Evolutionary conservation across 2,329 filamentous ascomycete genomes (phyloP).

Genomic region (Teratosphaeria pseudoeucalypti): DNA sequence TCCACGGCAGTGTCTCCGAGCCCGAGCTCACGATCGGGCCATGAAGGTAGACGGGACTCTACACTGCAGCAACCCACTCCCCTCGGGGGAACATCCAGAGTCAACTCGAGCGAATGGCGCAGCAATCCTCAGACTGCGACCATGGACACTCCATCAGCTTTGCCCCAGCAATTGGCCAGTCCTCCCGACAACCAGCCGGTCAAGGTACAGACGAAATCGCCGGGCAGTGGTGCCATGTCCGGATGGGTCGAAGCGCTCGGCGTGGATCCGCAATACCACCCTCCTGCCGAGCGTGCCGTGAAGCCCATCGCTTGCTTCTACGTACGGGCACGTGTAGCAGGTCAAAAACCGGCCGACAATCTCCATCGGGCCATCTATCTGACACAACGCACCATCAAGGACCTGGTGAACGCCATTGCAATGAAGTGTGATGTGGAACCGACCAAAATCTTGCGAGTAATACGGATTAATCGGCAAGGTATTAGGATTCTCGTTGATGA

Average conservation of each 20-base stretch:
- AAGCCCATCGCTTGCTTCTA: slow-evolving; percentile 88
- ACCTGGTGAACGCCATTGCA: slow-evolving; percentile 63
- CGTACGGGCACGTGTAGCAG: slow-evolving; percentile 48
- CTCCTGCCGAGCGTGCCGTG: slow-evolving; percentile 59
- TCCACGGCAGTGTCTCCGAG: slow-evolving; percentile 45
- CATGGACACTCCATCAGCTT: slow-evolving; percentile 34
- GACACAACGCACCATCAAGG: slow-evolving; percentile 60
- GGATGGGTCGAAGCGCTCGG: slow-evolving; percentile 87
- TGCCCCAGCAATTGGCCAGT: slow-evolving; percentile 32
- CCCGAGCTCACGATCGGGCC: slow-evolving; percentile 36
- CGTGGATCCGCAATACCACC: slow-evolving; percentile 75
- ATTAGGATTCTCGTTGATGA: slow-evolving; percentile 83
- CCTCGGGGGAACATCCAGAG: slow-evolving; percentile 33
- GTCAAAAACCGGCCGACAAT: slow-evolving; percentile 41
- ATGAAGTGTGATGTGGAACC: slow-evolving; percentile 73
- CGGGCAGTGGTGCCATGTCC: slow-evolving; percentile 55
- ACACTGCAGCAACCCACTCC: slow-evolving; percentile 36
- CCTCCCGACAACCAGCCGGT: slow-evolving; percentile 40
- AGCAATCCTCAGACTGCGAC: slow-evolving; percentile 46
- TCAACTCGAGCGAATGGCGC: slow-evolving; percentile 36
- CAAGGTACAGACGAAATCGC: slow-evolving; percentile 47
- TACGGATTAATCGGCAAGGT: slow-evolving; percentile 63
- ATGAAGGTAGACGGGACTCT: slow-evolving; percentile 30
- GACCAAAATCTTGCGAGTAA: slow-evolving; percentile 56
- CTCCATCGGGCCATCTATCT: slow-evolving; percentile 83